Conservation (phyloP, 2,329 filamentous ascomycete genomes). For the Diaporthe sp. region DNA sequence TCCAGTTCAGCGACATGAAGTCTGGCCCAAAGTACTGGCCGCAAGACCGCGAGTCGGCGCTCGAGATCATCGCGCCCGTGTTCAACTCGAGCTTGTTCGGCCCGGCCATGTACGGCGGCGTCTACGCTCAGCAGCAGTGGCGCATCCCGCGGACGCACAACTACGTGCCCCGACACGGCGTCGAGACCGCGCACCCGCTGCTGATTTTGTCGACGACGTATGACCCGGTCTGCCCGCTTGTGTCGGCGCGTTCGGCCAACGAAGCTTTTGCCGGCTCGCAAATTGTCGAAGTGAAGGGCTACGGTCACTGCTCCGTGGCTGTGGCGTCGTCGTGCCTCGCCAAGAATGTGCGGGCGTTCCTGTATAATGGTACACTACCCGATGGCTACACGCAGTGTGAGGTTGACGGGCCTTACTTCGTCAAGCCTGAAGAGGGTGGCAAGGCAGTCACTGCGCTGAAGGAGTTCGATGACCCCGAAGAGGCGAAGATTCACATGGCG, state of each 20-base stretch:
- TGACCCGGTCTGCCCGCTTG: constrained; percentile 67
- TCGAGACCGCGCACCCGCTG: constrained; percentile 62
- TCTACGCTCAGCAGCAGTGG: constrained; percentile 50
- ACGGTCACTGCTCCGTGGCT: constrained; percentile 57
- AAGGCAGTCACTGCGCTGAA: constrained; percentile 11
- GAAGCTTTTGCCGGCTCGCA: constrained; percentile 52
- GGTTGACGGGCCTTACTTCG: constrained; percentile 54
- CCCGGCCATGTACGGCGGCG: constrained; percentile 42
- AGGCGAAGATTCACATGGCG: constrained; percentile 35
- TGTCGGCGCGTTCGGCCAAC: constrained; percentile 53
- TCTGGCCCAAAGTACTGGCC: constrained; percentile 51
- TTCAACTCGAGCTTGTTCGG: constrained; percentile 50
- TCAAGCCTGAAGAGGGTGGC: constrained; percentile 44
- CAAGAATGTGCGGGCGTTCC: constrained; percentile 51
- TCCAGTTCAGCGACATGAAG: constrained; percentile 49
- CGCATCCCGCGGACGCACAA: constrained; percentile 45
- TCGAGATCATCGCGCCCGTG: constrained; percentile 51
- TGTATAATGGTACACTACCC: constrained; percentile 54
- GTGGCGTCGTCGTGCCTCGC: constrained; percentile 53
- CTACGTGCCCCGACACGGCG: constrained; percentile 45
- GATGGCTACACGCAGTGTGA: constrained; percentile 51
- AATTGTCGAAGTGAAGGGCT: constrained; percentile 56
- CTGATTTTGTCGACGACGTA: constrained; percentile 67
- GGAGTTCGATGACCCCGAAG: constrained; percentile 34
- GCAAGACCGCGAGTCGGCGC: constrained; percentile 47